Evolutionary conservation across 78 protist genomes (phyloP).

Genomic region (Guillardia theta): DNA sequence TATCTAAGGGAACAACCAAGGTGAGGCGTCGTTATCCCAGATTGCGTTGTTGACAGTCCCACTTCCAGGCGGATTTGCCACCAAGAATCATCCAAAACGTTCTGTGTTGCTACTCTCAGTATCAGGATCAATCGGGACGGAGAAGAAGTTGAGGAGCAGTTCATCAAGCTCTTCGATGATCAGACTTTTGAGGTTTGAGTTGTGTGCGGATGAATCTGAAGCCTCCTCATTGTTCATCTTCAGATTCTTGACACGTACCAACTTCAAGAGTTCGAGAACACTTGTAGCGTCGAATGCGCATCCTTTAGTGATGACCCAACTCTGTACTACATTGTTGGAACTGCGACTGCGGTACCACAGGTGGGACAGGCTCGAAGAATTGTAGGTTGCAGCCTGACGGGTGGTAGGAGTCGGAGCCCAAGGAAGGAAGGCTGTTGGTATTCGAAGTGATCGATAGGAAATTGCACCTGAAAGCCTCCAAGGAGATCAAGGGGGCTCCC

Average conservation of each 20-base stretch:
- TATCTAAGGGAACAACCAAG: conserved; percentile 82
- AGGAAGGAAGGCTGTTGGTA: conserved; percentile 79
- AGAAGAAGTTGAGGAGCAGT: not conserved
- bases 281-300: not conserved
- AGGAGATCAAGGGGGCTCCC: not conserved
- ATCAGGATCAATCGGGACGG: not conserved
- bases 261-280: conserved; percentile 43
- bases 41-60: no score
- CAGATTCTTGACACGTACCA: not conserved
- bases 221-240: not conserved
- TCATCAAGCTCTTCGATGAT: conserved; percentile 55
- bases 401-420: conserved; percentile 60
- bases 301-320: not conserved
- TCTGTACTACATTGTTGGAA: conserved; percentile 79
- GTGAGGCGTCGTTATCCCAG: no score
- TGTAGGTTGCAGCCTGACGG: not conserved
- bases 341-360: conserved; percentile 65
- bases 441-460: conserved; percentile 41
- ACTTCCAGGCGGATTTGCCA: conserved; percentile 71
- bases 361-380: not conserved
- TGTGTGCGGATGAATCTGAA: not conserved
- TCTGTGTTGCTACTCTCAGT: not conserved
- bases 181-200: conserved; percentile 70
- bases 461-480: not conserved
- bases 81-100: not conserved